Evolutionary conservation across 441 rosid species (phyloP), one percentile per base, ranked within the genome.

Genomic region (Mallotus japonicus): DNA sequence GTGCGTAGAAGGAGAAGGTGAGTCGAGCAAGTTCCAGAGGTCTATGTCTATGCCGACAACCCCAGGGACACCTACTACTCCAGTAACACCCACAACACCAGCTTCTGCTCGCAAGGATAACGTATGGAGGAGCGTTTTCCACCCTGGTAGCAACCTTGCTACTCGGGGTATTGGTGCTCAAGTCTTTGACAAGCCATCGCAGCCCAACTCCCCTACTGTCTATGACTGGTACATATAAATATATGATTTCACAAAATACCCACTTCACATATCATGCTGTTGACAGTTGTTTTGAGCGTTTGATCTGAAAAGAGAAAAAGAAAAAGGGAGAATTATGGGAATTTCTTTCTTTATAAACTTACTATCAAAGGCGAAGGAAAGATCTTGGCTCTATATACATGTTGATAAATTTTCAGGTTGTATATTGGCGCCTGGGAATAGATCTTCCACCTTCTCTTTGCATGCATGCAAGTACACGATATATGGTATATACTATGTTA

Each of bases 81-180:
- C 98, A 15, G 77, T 61, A 44, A 92, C 96, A 13, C 97, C 92
- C 2, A 67, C 83, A 46, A 83, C 88, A 4, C 97, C 92, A n/a
- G 71, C 58, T 44, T 84, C 91, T 5, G 90, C 81, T 0, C 89
- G 87, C 46, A 95, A 82, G 78, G 95, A 90, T 8, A 95, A 92
- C 87, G 97, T 95, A 63, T 92, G 99, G 98, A 87, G 99, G 86
- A 92, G 96, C 75, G 98, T 95, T 57, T 95, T 95, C 81, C 72
- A 94, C 79, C 99, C 97, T 0, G 99, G 99, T 1, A 94, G 99
- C 83, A 92, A 94, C 86, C 87, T 86, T 1, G 93, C 96, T 47
- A 95, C 97, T 49, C 89, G 10, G 83, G 74, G 75, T 19, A 80
- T 86, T 47, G 99, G 99, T 0, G 80, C 89, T n/a, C 81, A 85